phyloP scores from a whole-genome alignment of 371 early-diverging fungal genomes.

The Mucor indicus region DNA sequence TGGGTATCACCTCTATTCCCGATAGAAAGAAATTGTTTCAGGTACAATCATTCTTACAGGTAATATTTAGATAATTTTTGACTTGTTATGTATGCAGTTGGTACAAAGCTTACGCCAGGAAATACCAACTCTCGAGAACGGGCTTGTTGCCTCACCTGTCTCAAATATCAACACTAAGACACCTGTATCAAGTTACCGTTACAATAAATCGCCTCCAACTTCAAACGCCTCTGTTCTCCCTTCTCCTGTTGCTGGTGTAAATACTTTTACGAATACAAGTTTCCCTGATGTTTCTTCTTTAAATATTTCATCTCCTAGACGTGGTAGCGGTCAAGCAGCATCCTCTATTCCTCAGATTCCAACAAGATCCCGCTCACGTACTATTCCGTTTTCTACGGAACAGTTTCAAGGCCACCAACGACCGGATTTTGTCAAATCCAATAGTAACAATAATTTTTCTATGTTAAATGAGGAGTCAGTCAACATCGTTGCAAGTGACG shows the following conservation, averaged over 20 bases:
- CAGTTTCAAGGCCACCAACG: constrained; percentile 6
- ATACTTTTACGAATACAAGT: too few species aligned
- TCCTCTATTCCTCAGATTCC: constrained; percentile 7
- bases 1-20: constrained; percentile 72
- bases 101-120: constrained; percentile 41
- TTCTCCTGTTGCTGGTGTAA: not conserved
- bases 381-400: constrained; percentile 16
- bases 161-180: not conserved
- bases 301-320: constrained; percentile 1
- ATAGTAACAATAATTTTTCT: not conserved
- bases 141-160: constrained; percentile 22
- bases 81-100: constrained; percentile 33
- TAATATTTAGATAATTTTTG: too few species aligned
- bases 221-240: not conserved
- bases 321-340: constrained; percentile 7
- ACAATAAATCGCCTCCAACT: constrained; percentile 3
- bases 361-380: constrained; percentile 33
- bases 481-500: too few species aligned
- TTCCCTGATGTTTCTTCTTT: constrained; percentile 4
- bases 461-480: not conserved
- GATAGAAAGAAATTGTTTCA: constrained; percentile 69
- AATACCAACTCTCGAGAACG: constrained; percentile 31
- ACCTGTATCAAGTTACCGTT: not conserved
- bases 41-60: constrained; percentile 8
- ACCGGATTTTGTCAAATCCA: not conserved